These are phyloP conservation scores for Plicaturopsis crispa DNA, from an alignment of 768 basidiomycete genomes.

Conservation along the genomic window DNA sequence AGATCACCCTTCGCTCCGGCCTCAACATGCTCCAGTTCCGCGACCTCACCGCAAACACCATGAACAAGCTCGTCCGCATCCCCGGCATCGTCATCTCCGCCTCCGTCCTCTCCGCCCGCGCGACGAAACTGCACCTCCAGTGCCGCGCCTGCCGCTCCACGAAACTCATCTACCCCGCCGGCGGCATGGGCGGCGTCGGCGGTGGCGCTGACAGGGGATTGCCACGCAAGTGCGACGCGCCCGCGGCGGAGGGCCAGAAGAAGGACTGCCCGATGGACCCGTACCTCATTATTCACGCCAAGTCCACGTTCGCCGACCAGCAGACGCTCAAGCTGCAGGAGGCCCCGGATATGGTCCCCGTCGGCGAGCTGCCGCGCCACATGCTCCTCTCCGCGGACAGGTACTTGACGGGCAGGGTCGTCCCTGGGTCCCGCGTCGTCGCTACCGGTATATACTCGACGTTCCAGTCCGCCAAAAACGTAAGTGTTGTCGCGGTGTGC, in stretches of 20 bases:
- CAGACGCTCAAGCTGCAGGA: constrained; percentile 97
- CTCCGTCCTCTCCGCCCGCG: constrained; percentile 86
- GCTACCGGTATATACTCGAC: constrained; percentile 97
- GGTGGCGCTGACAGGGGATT: constrained; percentile 79
- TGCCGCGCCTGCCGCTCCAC: constrained; percentile 85
- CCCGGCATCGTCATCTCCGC: constrained; percentile 99
- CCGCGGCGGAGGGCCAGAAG: constrained; percentile 70
- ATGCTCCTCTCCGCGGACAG: constrained; percentile 90
- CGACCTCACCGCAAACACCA: constrained; percentile 86
- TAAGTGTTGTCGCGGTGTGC: constrained; percentile 24
- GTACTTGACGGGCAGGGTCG: constrained; percentile 86
- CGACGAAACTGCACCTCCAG: constrained; percentile 86
- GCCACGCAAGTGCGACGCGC: constrained; percentile 83
- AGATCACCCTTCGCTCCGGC: constrained; percentile 83
- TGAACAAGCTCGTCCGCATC: constrained; percentile 93
- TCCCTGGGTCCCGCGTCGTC: constrained; percentile 92
- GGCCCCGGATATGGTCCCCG: constrained; percentile 98
- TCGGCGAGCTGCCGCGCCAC: constrained; percentile 94
- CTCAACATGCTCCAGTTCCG: constrained; percentile 92
- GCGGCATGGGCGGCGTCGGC: constrained; percentile 82
- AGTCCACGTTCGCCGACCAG: constrained; percentile 91
- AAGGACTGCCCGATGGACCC: constrained; percentile 97
- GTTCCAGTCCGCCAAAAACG: constrained; percentile 83
- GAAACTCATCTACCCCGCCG: constrained; percentile 69
- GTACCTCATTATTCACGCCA: constrained; percentile 90